Evolutionary conservation across 2,329 filamentous ascomycete species (phyloP).

Genomic region (Mariannaea sp.): DNA sequence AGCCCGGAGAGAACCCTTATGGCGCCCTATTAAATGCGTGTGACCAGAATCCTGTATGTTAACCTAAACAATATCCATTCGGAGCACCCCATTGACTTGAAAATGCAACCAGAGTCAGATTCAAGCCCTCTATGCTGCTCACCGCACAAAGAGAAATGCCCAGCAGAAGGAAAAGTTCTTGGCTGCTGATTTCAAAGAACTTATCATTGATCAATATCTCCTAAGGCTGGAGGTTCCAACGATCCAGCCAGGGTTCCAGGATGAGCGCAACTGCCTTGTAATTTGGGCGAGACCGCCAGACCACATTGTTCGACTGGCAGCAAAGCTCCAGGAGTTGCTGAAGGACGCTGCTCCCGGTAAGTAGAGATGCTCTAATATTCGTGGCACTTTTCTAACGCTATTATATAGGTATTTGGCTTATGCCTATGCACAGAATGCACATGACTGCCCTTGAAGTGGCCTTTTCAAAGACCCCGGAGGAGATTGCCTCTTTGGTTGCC

Average conservation of each 20-base stretch:
- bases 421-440: slow-evolving; percentile 79
- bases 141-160: slow-evolving; percentile 75
- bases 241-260: slow-evolving; percentile 70
- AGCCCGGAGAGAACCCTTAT: slow-evolving; percentile 73
- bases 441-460: slow-evolving; percentile 84
- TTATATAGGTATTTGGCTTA: slow-evolving; percentile 76
- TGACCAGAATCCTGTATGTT: slow-evolving; percentile 66
- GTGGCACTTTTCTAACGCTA: neutral
- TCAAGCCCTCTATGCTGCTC: slow-evolving; percentile 72
- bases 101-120: slow-evolving; percentile 60
- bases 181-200: slow-evolving; percentile 66
- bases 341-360: slow-evolving; percentile 70
- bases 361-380: slow-evolving; percentile 38
- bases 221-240: slow-evolving; percentile 67
- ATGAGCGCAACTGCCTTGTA: slow-evolving; percentile 80
- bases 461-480: slow-evolving; percentile 73
- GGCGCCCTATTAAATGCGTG: slow-evolving; percentile 72
- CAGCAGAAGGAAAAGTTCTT: slow-evolving; percentile 79
- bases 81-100: neutral
- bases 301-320: slow-evolving; percentile 70
- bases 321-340: slow-evolving; percentile 70
- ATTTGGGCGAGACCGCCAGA: slow-evolving; percentile 86
- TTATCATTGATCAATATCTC: slow-evolving; percentile 78
- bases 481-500: slow-evolving; percentile 68
- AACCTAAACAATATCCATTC: neutral